Base-by-base conservation (phyloP, 2,329 filamentous ascomycete species). In the Colletotrichum nymphaeae region DNA sequence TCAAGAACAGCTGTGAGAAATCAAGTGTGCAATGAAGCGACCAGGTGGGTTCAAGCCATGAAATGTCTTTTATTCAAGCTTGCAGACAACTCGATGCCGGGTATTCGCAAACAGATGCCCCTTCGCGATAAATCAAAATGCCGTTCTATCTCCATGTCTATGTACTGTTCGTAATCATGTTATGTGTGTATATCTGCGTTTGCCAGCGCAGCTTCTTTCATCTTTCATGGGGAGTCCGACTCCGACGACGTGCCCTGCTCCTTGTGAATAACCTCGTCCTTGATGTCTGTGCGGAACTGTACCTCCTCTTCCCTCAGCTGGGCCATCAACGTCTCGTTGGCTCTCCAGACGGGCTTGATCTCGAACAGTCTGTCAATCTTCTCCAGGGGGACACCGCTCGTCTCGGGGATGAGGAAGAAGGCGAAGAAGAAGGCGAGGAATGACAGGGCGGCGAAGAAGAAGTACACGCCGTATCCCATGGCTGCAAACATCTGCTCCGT, bases 381-480 rank as follows among this genome's bases (percentile, higher is more conserved):
- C 75, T 89, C 87, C 5, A 89, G 79, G 3, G 86, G 86, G 53
- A 89, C 81, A 66, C 86, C 86, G 75, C 87, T 89, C 0, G 88
- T 89, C 76, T 89, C 87, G 0, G 87, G 88, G 11, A 89, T 80
- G 49, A 88, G 81, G 80, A 88, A 88, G 76, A 83, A 89, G 24
- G 87, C 85, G 73, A 87, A 89, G 65, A 86, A 77, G 49, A 85
- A 82, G 12, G 85, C 83, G 11, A 83, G 77, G 56, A 88, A 81
- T 75, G 87, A 87, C n/a, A 88, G 77, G 0, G 84, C 76, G 1
- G 86, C 88, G 73, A 89, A 89, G 80, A 89, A 88, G 79, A 89
- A 87, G 75, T 88, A 89, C 0, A 88, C 86, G 5, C 88, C 88
- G 72, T 86, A 89, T 2, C 82, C 81, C 80, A 85, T 83, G 3